phyloP scores from a whole-genome alignment of 768 basidiomycete species.

The Suillus ampliporus region DNA sequence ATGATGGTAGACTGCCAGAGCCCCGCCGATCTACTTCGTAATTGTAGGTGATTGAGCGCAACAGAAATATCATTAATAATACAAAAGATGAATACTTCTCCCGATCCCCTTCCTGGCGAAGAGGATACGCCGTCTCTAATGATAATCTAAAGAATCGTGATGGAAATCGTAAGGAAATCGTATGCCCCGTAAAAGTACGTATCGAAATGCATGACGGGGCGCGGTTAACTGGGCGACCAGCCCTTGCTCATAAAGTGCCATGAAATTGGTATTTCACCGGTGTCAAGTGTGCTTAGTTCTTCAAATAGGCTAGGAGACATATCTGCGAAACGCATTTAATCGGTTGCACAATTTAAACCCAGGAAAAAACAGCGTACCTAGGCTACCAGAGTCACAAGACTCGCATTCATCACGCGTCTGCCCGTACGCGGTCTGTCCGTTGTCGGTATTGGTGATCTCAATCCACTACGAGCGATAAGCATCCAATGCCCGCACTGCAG shows the following conservation, averaged over 20 bases:
- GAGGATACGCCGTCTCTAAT: constrained; percentile 12
- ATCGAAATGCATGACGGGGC: not conserved
- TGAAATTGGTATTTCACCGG: constrained; percentile 56
- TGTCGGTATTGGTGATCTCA: constrained; percentile 61
- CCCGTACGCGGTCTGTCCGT: constrained; percentile 55
- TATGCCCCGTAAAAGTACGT: not conserved
- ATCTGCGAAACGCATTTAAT: constrained; percentile 46
- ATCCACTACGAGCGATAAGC: constrained; percentile 51
- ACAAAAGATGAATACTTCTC: constrained; percentile 22
- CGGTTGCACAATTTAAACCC: constrained; percentile 12
- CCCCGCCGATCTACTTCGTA: not conserved
- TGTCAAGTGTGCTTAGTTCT: constrained; percentile 50
- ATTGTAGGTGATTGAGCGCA: constrained; percentile 9
- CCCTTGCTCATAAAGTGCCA: constrained; percentile 65
- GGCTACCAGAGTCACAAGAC: constrained; percentile 53
- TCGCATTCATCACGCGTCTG: constrained; percentile 63
- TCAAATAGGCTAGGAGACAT: constrained; percentile 69
- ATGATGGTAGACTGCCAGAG: constrained; percentile 1
- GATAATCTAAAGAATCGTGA: constrained; percentile 11
- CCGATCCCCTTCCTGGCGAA: constrained; percentile 21
- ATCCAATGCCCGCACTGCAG: not conserved
- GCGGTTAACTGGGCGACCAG: constrained; percentile 45
- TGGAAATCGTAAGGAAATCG: constrained; percentile 10
- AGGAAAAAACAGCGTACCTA: constrained; percentile 52
- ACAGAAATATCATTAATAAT: constrained; percentile 22